Percentiles rank a stretch among this genome's conserved stretches.
Evolutionary conservation across 2,329 filamentous ascomycete genomes (phyloP).

Genomic region (Tolypocladium ophioglossoides): DNA sequence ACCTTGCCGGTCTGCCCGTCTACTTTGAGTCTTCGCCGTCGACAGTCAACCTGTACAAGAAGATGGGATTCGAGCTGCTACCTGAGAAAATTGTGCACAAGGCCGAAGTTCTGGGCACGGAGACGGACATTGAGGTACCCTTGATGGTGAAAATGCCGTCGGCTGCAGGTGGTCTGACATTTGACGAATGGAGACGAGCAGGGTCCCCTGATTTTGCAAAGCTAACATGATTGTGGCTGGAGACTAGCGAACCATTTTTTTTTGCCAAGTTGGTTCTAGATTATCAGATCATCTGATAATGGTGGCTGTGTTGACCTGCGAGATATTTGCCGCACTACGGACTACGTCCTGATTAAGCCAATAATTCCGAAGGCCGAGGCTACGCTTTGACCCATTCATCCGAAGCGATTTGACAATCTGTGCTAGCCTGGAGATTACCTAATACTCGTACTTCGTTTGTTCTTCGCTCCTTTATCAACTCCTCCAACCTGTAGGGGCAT

Average conservation of each 20-base stretch:
- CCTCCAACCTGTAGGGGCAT: not conserved
- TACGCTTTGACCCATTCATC: not conserved
- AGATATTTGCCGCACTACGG: not conserved
- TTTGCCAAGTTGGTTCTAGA: conserved; percentile 1
- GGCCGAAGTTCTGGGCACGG: conserved; percentile 20
- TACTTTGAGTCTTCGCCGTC: conserved; percentile 36
- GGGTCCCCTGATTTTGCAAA: not conserved
- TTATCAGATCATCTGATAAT: conserved; percentile 28
- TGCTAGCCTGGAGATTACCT: not conserved
- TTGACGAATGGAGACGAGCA: conserved; percentile 19
- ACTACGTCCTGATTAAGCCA: not conserved
- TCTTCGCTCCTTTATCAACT: not conserved
- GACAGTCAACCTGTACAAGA: conserved; percentile 31
- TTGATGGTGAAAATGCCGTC: conserved; percentile 32
- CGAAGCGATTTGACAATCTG: not conserved
- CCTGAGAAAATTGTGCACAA: conserved; percentile 28
- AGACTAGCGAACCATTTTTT: not conserved
- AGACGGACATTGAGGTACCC: conserved; percentile 25
- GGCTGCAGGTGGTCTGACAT: conserved; percentile 18
- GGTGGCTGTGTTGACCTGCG: no score
- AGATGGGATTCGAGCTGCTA: conserved; percentile 31
- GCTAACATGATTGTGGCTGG: not conserved
- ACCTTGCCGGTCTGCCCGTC: conserved; percentile 26
- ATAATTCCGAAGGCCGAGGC: no score
- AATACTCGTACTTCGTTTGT: no score